Conservation (phyloP, 2,329 filamentous ascomycete species). For the Paraphaeosphaeria sporulosa region DNA sequence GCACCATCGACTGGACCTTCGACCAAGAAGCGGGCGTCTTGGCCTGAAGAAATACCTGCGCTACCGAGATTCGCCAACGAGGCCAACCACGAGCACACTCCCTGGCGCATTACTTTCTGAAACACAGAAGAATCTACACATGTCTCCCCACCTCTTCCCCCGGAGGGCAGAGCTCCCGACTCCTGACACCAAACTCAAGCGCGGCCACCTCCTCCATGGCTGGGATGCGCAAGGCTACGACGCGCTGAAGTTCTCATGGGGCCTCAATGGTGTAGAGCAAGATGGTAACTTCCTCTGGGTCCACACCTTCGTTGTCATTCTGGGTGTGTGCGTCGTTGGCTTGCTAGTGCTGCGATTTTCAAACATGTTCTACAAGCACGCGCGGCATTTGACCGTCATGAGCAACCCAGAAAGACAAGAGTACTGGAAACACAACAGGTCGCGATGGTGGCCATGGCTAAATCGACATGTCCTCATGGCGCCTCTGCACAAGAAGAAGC, state of each 20-base stretch:
- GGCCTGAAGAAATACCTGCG: background rate
- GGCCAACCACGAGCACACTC: background rate
- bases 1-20: background rate
- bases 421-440: slow-evolving; percentile 57
- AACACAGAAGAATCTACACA: slow-evolving; percentile 22
- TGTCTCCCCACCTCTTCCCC: slow-evolving; percentile 36
- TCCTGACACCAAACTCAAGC: slow-evolving; percentile 16
- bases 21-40: background rate
- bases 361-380: slow-evolving; percentile 53
- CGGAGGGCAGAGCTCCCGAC: slow-evolving; percentile 28
- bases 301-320: slow-evolving; percentile 52
- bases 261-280: slow-evolving; percentile 58
- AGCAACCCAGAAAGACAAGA: slow-evolving; percentile 49
- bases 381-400: slow-evolving; percentile 56
- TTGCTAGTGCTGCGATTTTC: slow-evolving; percentile 53
- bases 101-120: background rate
- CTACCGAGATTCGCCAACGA: slow-evolving; percentile 1
- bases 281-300: slow-evolving; percentile 56
- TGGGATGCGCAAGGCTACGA: slow-evolving; percentile 42
- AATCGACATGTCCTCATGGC: slow-evolving; percentile 72
- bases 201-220: slow-evolving; percentile 37
- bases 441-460: slow-evolving; percentile 63
- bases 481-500: slow-evolving; percentile 75
- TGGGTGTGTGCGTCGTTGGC: slow-evolving; percentile 40
- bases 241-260: slow-evolving; percentile 50